Base-by-base conservation (phyloP, 441 rosid species). In the Brassica hybrid region DNA sequence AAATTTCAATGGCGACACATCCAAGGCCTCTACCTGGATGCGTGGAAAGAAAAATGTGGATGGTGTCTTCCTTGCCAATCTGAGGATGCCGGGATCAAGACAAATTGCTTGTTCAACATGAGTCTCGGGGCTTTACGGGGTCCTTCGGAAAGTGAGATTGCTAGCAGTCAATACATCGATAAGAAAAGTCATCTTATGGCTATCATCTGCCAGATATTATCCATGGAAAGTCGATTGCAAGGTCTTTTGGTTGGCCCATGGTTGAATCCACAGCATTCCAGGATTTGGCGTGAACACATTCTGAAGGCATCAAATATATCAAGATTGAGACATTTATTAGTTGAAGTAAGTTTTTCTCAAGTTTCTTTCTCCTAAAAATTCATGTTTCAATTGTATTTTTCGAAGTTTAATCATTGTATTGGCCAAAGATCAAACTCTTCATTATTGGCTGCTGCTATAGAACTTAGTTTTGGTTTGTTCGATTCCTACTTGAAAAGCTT, bases 301-400 rank as follows among this genome's bases (percentile, higher is more conserved):
- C 81, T 85, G 11, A 83, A 82, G 78, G 87, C 92, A 74, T 80
- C 92, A 69, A 86, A 84, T 76, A 41, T 93, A 77, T 77, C 78
- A 38, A 80, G 90, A 60, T 79, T 84, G 81, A 93, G 90, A 82
- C 81, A 61, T 73, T 84, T 72, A 58, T 84, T 96, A 79, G 89
- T 89, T 54, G 65, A 68, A 65, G 99, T 96, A 83, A 90, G 88
- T 57, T 32, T 71, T 58, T 64, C 43, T 48, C 48, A 25, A 48
- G 45, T 79, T 57, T 75, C n/a, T 71, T 70, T 25, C 61, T 70
- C 65, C 50, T 23, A 6, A 10, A 66, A 50, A 45, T 27, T 27
- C 32, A 27, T 27, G 32, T 27, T 27, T 27, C 32, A 70, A 61
- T 74, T 56, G 65, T 16, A 70, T 25, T 58, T 65, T 75, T 75